phyloP scores from a whole-genome alignment of 2,329 filamentous ascomycete genomes.

The Aspergillus clavatus region DNA sequence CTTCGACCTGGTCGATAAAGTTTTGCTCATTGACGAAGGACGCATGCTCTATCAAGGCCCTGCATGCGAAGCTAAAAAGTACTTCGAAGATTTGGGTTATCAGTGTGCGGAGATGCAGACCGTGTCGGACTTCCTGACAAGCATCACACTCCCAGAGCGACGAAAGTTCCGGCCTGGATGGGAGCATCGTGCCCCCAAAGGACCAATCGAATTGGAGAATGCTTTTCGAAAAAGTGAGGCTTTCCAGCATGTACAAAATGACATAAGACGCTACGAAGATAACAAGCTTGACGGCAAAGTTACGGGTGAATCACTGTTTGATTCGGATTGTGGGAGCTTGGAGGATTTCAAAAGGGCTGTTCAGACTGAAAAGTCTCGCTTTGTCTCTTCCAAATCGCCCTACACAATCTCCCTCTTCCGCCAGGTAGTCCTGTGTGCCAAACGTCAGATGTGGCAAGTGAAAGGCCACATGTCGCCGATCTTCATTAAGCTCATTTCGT shows the following conservation, averaged over 20 bases:
- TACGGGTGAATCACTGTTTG: conserved; percentile 46
- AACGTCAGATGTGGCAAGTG: conserved; percentile 70
- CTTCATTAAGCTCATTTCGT: conserved; percentile 69
- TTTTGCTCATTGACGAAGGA: conserved; percentile 66
- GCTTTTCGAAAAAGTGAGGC: conserved; percentile 58
- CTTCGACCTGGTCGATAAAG: conserved; percentile 67
- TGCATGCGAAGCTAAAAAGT: conserved; percentile 51
- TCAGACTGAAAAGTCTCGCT: conserved; percentile 48
- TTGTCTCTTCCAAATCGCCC: conserved; percentile 58
- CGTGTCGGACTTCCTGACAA: conserved; percentile 67
- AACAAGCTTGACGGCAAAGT: conserved; percentile 26
- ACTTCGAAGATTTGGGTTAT: conserved; percentile 61
- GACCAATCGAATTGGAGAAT: conserved; percentile 60
- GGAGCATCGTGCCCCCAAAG: conserved; percentile 60
- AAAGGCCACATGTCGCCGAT: conserved; percentile 65
- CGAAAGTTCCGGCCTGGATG: conserved; percentile 59
- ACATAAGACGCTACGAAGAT: conserved; percentile 56
- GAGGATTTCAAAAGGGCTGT: conserved; percentile 56
- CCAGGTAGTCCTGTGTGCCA: conserved; percentile 56
- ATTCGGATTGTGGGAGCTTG: conserved; percentile 24
- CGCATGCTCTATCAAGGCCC: conserved; percentile 60
- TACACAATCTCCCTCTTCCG: conserved; percentile 69
- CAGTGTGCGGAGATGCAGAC: conserved; percentile 56
- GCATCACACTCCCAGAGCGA: conserved; percentile 64
- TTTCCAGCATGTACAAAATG: conserved; percentile 54